These are phyloP conservation scores for Chlamydomonas sp. DNA, from an alignment of 139 green algal species.

Conservation along the genomic window DNA sequence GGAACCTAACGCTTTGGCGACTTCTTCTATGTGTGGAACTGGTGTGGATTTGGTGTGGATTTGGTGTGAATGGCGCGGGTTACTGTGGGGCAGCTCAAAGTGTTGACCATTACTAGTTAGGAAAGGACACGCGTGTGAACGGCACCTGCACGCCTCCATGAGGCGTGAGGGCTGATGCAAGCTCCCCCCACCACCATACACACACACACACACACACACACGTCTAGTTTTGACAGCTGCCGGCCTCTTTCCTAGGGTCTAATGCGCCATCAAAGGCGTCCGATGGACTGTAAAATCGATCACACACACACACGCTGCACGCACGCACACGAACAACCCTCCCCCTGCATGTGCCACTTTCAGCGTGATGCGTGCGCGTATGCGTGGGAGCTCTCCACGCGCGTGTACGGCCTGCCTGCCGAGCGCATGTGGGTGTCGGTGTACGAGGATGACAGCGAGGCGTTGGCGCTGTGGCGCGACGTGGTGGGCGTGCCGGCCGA, in stretches of 20 bases:
- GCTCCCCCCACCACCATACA: no score
- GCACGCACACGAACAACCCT: no score
- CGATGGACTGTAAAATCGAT: no score
- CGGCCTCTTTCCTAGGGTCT: no score
- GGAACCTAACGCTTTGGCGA: background rate
- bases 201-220: no score
- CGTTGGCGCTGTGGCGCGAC: constrained; percentile 73
- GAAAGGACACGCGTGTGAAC: no score
- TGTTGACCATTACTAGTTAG: no score
- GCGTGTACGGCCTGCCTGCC: constrained; percentile 55
- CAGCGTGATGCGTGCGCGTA: constrained; percentile 52
- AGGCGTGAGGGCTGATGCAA: background rate
- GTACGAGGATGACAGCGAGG: constrained; percentile 83
- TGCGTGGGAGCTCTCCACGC: constrained; percentile 86
- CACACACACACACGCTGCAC: no score
- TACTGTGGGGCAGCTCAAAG: no score
- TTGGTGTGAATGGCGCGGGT: background rate
- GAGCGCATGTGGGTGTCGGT: constrained; percentile 83
- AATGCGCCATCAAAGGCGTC: no score
- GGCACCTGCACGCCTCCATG: background rate
- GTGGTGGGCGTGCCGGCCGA: constrained; percentile 61
- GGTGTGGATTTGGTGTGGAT: background rate
- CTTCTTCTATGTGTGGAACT: background rate
- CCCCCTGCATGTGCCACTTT: background rate
- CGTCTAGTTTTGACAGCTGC: no score